phyloP scores from a whole-genome alignment of 495 filamentous ascomycete species.

The Talaromyces wortmannii region DNA sequence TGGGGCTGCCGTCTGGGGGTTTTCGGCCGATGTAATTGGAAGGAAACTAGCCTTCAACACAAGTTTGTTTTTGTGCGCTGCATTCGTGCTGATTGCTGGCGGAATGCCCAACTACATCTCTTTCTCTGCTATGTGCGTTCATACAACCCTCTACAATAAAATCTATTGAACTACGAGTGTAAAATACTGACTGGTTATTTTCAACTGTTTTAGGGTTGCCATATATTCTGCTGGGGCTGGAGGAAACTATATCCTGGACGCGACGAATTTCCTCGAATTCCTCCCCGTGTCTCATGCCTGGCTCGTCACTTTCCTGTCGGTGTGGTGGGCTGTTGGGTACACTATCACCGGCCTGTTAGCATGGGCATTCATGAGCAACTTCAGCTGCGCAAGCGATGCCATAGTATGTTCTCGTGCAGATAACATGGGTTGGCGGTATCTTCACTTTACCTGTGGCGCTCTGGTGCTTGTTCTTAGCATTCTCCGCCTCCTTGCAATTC shows the following conservation, averaged over 20 bases:
- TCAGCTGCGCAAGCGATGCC: constrained; percentile 16
- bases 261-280: constrained; percentile 27
- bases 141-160: not conserved
- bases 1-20: constrained; percentile 32
- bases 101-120: constrained; percentile 24
- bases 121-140: constrained; percentile 19
- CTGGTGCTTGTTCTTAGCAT: constrained; percentile 19
- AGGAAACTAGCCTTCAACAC: constrained; percentile 35
- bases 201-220: constrained; percentile 15
- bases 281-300: constrained; percentile 21
- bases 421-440: constrained; percentile 29
- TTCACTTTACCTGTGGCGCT: constrained; percentile 21
- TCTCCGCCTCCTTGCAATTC: constrained; percentile 15
- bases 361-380: constrained; percentile 33
- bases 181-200: not conserved
- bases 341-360: constrained; percentile 32
- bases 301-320: constrained; percentile 28
- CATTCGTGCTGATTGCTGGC: constrained; percentile 21
- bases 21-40: constrained; percentile 33
- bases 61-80: constrained; percentile 27
- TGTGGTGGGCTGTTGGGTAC: constrained; percentile 31
- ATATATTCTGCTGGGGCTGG: constrained; percentile 29
- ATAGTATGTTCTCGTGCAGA: constrained; percentile 13
- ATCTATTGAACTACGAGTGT: not conserved
- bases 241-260: constrained; percentile 29